These are phyloP conservation scores for Ambrosiella cleistominuta DNA, from an alignment of 2,329 filamentous ascomycete species.

Conservation along the genomic window DNA sequence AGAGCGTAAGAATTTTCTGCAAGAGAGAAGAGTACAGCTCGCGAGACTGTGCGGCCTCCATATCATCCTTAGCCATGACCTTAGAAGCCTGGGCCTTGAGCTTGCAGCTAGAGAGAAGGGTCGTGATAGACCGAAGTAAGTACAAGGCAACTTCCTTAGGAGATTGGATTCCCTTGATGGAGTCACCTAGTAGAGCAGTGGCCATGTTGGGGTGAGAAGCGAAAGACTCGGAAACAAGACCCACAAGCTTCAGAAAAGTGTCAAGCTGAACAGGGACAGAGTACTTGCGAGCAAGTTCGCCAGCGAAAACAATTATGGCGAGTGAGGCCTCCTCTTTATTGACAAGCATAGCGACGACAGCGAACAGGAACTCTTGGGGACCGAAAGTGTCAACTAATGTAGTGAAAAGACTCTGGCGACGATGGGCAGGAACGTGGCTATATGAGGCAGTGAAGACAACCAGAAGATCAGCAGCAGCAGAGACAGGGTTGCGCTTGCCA, in stretches of 20 bases:
- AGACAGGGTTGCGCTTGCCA: slow-evolving; percentile 59
- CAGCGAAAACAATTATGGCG: slow-evolving; percentile 55
- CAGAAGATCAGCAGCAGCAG: slow-evolving; percentile 75
- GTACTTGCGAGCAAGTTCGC: slow-evolving; percentile 56
- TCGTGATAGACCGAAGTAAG: slow-evolving; percentile 38
- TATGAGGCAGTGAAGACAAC: slow-evolving; percentile 92
- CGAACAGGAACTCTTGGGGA: slow-evolving; percentile 71
- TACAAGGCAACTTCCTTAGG: slow-evolving; percentile 33
- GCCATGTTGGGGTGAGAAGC: slow-evolving; percentile 59
- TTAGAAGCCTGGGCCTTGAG: slow-evolving; percentile 37
- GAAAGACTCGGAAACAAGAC: slow-evolving; percentile 58
- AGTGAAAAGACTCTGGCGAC: slow-evolving; percentile 65
- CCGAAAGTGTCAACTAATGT: slow-evolving; percentile 75
- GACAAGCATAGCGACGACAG: slow-evolving; percentile 74
- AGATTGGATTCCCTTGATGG: slow-evolving; percentile 19
- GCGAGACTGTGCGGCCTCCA: slow-evolving; percentile 47
- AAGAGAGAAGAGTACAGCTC: slow-evolving; percentile 52
- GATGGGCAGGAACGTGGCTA: slow-evolving; percentile 82
- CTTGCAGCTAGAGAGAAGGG: slow-evolving; percentile 39
- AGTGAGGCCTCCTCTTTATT: slow-evolving; percentile 58
- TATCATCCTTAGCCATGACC: slow-evolving; percentile 43
- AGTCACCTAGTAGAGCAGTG: slow-evolving; percentile 44
- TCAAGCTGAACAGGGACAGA: slow-evolving; percentile 58
- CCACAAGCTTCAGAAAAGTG: slow-evolving; percentile 60
- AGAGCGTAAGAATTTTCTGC: slow-evolving; percentile 46